Conservation (phyloP, 148 eudicot genomes). For the Silene conica region DNA sequence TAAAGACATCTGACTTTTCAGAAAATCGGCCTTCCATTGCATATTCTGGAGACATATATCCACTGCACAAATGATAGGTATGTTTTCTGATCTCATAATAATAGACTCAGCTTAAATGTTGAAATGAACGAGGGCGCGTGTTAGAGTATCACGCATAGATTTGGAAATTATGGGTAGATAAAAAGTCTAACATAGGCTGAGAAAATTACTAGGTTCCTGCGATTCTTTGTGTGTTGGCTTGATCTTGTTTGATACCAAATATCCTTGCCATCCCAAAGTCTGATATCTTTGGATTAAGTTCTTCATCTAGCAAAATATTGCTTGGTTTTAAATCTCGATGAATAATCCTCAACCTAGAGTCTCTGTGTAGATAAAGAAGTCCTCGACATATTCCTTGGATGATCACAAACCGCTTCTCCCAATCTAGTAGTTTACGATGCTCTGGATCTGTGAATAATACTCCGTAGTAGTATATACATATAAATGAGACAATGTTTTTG, state of each 20-base stretch:
- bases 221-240: conserved; percentile 47
- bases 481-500: not conserved
- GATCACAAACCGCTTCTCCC: conserved; percentile 38
- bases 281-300: conserved; percentile 45
- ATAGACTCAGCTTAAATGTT: too few relatives aligned
- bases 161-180: too few relatives aligned
- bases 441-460: conserved; percentile 16
- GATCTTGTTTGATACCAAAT: conserved; percentile 44
- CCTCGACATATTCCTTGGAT: conserved; percentile 59
- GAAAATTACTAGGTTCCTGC: conserved; percentile 61
- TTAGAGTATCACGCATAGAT: not conserved
- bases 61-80: conserved; percentile 14
- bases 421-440: conserved; percentile 23
- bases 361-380: conserved; percentile 53
- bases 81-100: not conserved
- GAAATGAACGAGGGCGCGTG: not conserved
- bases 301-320: conserved; percentile 45
- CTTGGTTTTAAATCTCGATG: conserved; percentile 50
- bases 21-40: conserved; percentile 36
- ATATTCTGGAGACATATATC: conserved; percentile 39
- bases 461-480: too few relatives aligned
- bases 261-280: conserved; percentile 65
- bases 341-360: conserved; percentile 46
- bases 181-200: not conserved
- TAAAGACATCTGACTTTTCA: conserved; percentile 36